phyloP scores from a whole-genome alignment of 306 rosid genomes.

The Lablab purpureus region DNA sequence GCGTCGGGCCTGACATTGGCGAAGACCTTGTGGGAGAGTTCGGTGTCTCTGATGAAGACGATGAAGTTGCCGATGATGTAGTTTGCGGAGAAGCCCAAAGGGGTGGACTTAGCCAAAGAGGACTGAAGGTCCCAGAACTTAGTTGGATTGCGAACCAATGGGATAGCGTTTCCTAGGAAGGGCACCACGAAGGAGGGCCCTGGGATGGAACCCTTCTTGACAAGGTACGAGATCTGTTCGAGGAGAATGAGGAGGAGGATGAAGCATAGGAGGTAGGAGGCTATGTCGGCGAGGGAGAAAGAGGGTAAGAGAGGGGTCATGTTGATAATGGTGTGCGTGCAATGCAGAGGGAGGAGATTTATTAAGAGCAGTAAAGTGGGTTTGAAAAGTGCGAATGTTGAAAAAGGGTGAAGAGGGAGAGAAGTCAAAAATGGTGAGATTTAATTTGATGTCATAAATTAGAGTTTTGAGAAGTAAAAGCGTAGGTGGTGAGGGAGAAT shows the following conservation, averaged over 20 bases:
- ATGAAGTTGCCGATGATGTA: constrained; percentile 82
- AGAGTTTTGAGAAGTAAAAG: constrained; percentile 26
- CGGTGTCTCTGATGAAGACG: constrained; percentile 76
- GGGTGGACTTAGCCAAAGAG: constrained; percentile 56
- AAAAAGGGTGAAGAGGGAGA: not conserved
- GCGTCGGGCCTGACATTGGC: constrained; percentile 85
- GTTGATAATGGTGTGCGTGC: not conserved
- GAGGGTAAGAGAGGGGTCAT: not conserved
- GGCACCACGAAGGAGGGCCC: constrained; percentile 74
- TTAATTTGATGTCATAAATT: constrained; percentile 38
- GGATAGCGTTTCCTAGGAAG: constrained; percentile 75
- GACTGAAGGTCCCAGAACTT: constrained; percentile 84
- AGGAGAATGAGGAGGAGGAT: constrained; percentile 54
- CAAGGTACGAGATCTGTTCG: constrained; percentile 74
- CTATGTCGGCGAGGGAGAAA: constrained; percentile 24
- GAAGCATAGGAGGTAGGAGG: constrained; percentile 55
- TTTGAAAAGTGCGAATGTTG: constrained; percentile 35
- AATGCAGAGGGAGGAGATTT: not conserved
- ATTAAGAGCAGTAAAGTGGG: constrained; percentile 29
- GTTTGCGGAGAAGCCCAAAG: constrained; percentile 66
- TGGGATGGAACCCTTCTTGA: constrained; percentile 60
- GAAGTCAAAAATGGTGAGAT: constrained; percentile 35
- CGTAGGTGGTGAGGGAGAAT: not conserved
- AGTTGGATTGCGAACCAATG: constrained; percentile 68
- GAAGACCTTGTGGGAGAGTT: constrained; percentile 82